Conservation (phyloP, 257 asterid genomes). For the Gentiana straminea region DNA sequence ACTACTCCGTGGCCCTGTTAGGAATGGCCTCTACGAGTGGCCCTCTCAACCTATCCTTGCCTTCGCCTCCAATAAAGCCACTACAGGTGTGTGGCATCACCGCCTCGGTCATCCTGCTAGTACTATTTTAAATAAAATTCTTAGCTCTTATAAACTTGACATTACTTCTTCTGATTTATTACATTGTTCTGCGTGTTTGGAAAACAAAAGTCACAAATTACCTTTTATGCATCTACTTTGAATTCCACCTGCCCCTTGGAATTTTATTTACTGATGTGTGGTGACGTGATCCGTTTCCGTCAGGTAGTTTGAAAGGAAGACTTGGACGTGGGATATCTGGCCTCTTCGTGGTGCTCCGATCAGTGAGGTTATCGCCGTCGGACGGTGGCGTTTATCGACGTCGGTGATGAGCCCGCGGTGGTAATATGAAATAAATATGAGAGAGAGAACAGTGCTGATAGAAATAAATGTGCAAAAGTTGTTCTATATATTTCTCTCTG, state of each 20-base stretch:
- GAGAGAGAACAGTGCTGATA: no score
- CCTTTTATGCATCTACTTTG: background rate
- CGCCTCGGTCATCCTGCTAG: background rate
- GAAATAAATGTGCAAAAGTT: no score
- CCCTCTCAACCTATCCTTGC: background rate
- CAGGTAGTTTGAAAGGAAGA: no score
- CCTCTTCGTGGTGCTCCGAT: no score
- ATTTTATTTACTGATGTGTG: background rate
- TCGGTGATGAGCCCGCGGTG: no score
- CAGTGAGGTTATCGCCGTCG: no score
- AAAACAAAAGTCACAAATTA: background rate
- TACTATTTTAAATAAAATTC: background rate
- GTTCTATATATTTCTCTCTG: no score
- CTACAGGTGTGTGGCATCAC: background rate
- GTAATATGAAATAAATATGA: no score
- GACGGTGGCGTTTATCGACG: no score
- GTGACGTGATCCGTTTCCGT: no score
- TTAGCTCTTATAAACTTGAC: background rate
- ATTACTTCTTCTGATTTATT: background rate
- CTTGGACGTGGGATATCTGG: no score
- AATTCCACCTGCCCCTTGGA: background rate
- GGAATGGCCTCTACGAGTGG: conserved; percentile 1
- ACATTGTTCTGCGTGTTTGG: background rate
- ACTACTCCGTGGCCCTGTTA: background rate
- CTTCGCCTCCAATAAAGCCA: background rate